phyloP scores from a whole-genome alignment of 164 flowering plant species.

The Kingdonia uniflora region DNA sequence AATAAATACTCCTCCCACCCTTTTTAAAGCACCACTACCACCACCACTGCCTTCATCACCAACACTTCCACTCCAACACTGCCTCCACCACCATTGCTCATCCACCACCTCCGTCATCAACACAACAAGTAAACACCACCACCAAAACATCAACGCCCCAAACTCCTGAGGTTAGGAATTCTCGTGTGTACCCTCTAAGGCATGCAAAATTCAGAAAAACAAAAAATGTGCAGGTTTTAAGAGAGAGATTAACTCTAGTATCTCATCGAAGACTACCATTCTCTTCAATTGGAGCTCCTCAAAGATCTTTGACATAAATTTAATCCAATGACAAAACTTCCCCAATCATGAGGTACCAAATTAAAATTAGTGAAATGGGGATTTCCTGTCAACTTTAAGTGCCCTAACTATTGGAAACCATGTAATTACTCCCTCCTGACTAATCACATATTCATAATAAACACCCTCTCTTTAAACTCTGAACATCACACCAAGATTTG shows the following conservation, averaged over 20 bases:
- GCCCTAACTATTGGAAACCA: constrained; percentile 64
- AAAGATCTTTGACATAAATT: constrained; percentile 45
- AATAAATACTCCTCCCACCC: too few species aligned
- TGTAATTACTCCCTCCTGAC: constrained; percentile 48
- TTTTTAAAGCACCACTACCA: too few species aligned
- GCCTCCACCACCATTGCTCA: too few species aligned
- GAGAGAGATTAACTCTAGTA: constrained; percentile 66
- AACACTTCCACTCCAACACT: too few species aligned
- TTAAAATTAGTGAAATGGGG: constrained; percentile 94
- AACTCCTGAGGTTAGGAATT: too few species aligned
- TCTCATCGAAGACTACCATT: constrained; percentile 80
- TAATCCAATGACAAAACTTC: constrained; percentile 75
- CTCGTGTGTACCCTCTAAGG: too few species aligned
- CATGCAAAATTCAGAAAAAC: too few species aligned
- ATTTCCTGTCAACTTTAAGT: constrained; percentile 70
- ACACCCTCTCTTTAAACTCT: constrained; percentile 50
- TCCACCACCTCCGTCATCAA: too few species aligned
- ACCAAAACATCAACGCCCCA: too few species aligned
- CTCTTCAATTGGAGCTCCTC: constrained; percentile 88
- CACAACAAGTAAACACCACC: too few species aligned
- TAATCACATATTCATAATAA: constrained; percentile 66
- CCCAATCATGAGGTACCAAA: constrained; percentile 85
- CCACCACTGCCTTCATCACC: too few species aligned
- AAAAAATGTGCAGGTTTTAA: too few species aligned
- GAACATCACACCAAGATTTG: constrained; percentile 67